Evolutionary conservation across 2,329 filamentous ascomycete genomes (phyloP), one percentile per base, ranked within the genome.

Genomic region (Colletotrichum echinochloae): DNA sequence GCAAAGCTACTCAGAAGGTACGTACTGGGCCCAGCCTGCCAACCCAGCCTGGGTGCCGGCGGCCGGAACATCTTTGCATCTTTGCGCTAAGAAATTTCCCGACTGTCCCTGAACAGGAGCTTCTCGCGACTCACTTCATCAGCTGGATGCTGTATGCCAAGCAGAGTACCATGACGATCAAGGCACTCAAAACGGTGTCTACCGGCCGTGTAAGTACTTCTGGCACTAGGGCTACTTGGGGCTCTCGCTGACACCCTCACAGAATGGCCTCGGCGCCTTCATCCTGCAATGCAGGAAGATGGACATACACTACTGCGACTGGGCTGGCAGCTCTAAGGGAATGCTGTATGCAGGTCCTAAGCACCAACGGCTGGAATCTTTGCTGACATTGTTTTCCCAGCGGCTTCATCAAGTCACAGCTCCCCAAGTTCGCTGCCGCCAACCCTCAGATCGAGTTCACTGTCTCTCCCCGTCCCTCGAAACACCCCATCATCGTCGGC

Each of bases 201-300:
- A 80, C 80, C 65, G 85, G 86, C 79, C 85, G 87, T 79, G 89
- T 90, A 83, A 71, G 80, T 26, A 30, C 28, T 41, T 41, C 30
- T 52, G 1, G 9, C 18, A 23, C 16, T 5, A 16, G 20, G 4
- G 8, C 2, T 30, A 33, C 14, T 30, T 20, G 41, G 20, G 18
- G 16, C 11, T 16, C 5, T 28, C 12, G 30, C 57, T 70, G 56
- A 73, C 48, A 54, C 12, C 20, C 33, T 35, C 23, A 23, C 67
- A 98, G 95, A 98, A 99, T 85, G 96, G 96, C 87, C 88, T 98
- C 75, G 95, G 95, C 78, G 93, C 95, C 80, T 98, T 98, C 86
- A 94, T 99, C 82, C 89, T 98, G 69, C 95, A 97, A 86, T 99
- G 96, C 90, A 97, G 94, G 87, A 93, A 92, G 79, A 86, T 99